Conservation (phyloP, 2,329 filamentous ascomycete genomes). For the Sporothrix dimorphospora region DNA sequence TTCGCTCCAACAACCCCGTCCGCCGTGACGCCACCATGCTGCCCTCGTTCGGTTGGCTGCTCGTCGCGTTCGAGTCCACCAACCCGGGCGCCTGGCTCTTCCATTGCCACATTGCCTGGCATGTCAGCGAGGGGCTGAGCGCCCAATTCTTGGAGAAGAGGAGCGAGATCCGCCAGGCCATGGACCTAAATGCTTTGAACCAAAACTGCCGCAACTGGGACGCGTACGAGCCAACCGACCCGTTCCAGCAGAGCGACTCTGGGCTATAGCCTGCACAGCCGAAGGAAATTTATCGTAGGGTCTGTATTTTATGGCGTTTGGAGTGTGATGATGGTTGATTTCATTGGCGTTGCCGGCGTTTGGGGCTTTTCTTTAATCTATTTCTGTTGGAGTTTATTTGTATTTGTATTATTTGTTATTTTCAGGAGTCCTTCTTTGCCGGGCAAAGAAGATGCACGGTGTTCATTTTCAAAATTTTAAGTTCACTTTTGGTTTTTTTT, state of each 20-base stretch:
- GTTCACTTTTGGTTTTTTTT: not conserved
- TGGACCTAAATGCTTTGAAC: constrained; percentile 31
- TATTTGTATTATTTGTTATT: not conserved
- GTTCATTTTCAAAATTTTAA: too few relatives aligned
- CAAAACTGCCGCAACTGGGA: constrained; percentile 33
- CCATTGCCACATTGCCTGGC: constrained; percentile 53
- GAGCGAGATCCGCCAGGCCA: constrained; percentile 29
- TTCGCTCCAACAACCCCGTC: constrained; percentile 45
- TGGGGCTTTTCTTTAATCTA: not conserved
- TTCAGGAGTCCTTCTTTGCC: not conserved
- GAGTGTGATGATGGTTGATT: not conserved
- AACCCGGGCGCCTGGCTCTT: constrained; percentile 53
- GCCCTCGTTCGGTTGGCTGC: constrained; percentile 47
- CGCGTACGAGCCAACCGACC: constrained; percentile 29
- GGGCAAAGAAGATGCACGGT: not conserved
- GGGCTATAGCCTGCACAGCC: constrained; percentile 16
- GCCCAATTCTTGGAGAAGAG: constrained; percentile 51
- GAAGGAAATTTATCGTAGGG: not conserved
- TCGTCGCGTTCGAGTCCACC: constrained; percentile 50
- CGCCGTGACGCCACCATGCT: constrained; percentile 50
- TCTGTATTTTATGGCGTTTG: not conserved
- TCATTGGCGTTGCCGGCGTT: not conserved
- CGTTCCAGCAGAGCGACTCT: constrained; percentile 31
- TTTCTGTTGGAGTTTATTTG: not conserved
- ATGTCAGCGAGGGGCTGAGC: constrained; percentile 50